These are phyloP conservation scores for Botrytis deweyae DNA, from an alignment of 2,329 filamentous ascomycete species.

Conservation along the genomic window DNA sequence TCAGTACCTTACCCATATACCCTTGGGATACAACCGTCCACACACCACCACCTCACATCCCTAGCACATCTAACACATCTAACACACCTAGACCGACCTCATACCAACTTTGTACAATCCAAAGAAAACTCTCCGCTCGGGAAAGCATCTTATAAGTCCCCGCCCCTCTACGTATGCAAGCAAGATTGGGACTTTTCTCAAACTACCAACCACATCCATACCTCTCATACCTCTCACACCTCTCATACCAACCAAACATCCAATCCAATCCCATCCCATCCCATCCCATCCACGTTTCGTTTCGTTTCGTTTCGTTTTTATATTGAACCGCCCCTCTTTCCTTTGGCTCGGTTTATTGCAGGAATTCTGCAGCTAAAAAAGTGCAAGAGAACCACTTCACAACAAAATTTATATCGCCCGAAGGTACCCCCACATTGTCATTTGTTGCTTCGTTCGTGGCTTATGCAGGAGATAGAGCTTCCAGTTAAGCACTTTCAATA, in stretches of 20 bases:
- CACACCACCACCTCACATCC: not conserved
- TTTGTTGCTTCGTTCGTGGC: constrained; percentile 10
- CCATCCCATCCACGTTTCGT: not conserved
- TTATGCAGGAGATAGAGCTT: constrained; percentile 22
- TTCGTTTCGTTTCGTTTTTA: not conserved
- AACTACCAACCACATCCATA: constrained; percentile 1
- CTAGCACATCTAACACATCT: not conserved
- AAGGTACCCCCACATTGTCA: constrained; percentile 14
- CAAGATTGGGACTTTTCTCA: not conserved
- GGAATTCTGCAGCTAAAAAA: constrained; percentile 7
- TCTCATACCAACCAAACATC: not conserved
- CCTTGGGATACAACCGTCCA: constrained; percentile 3
- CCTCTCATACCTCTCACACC: not conserved
- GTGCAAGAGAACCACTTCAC: constrained; percentile 12
- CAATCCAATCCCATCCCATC: not conserved
- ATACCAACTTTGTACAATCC: not conserved
- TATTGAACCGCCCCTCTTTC: not conserved
- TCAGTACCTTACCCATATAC: constrained; percentile 16
- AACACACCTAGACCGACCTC: not conserved
- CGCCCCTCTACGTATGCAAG: constrained; percentile 21
- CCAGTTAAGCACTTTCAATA: constrained; percentile 5
- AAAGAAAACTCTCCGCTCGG: constrained; percentile 12
- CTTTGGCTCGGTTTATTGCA: not conserved
- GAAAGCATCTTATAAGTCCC: constrained; percentile 16
- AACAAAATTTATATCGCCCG: not conserved